A percentile compares a stretch with the other conserved stretches of the same genome.
Evolutionary conservation across 2,329 filamentous ascomycete species (phyloP).

Genomic region (Pyrenophora teres): DNA sequence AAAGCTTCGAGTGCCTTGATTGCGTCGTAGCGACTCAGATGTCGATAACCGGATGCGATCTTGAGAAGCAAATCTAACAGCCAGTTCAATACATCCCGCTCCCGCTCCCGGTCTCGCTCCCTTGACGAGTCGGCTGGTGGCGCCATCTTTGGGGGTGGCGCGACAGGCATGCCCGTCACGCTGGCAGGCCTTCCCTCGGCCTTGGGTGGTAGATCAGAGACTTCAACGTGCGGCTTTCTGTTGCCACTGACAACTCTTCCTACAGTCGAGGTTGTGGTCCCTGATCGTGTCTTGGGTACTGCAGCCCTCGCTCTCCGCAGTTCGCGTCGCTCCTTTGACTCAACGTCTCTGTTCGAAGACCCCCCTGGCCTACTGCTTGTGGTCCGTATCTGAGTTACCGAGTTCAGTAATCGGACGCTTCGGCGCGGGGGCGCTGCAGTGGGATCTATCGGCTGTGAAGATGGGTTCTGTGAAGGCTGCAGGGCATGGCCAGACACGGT

Average conservation of each 20-base stretch:
- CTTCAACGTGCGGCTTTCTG: conserved; percentile 71
- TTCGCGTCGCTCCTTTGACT: conserved; percentile 69
- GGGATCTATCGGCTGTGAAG: conserved; percentile 39
- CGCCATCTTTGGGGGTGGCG: conserved; percentile 43
- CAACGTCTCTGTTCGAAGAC: conserved; percentile 57
- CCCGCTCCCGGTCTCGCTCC: conserved; percentile 68
- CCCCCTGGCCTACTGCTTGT: conserved; percentile 65
- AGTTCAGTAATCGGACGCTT: conserved; percentile 50
- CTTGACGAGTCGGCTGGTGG: conserved; percentile 63
- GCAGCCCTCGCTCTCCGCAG: conserved; percentile 83
- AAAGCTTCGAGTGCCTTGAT: conserved; percentile 77
- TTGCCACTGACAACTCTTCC: conserved; percentile 90
- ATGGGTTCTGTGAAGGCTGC: conserved; percentile 39
- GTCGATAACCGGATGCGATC: conserved; percentile 78
- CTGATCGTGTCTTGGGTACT: conserved; percentile 65
- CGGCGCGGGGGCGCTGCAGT: conserved; percentile 52
- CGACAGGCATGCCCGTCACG: conserved; percentile 29
- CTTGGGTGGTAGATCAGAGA: conserved; percentile 69
- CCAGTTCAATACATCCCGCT: conserved; percentile 76
- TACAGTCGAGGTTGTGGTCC: conserved; percentile 68
- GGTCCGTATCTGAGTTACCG: conserved; percentile 65
- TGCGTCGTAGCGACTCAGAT: conserved; percentile 78
- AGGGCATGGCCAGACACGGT: conserved; percentile 82
- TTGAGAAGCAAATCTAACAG: conserved; percentile 81
- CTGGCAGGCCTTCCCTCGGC: conserved; percentile 55